phyloP scores from a whole-genome alignment of 139 green algal species.

The Chlorella sorokiniana region DNA sequence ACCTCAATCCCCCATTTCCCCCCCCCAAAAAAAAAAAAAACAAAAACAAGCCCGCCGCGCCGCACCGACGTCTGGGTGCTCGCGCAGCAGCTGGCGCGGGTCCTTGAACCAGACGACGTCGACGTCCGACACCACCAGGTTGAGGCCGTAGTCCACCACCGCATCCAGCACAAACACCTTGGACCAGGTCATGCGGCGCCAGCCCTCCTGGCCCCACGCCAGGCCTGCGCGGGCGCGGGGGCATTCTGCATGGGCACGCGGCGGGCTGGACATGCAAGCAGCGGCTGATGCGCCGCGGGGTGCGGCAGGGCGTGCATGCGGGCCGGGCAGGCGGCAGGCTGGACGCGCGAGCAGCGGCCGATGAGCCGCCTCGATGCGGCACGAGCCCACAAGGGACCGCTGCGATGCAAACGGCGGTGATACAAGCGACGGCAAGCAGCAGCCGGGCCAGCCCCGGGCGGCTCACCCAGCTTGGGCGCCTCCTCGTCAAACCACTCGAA shows the following conservation, averaged over 20 bases:
- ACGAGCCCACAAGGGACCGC: too few relatives aligned
- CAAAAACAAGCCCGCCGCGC: not conserved
- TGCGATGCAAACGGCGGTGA: not conserved
- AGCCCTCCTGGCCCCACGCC: conserved; percentile 33
- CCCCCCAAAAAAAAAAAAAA: not conserved
- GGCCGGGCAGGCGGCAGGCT: not conserved
- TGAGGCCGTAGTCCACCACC: conserved; percentile 29
- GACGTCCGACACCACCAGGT: conserved; percentile 30
- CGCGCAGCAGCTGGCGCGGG: not conserved
- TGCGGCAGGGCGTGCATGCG: not conserved
- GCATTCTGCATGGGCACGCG: not conserved
- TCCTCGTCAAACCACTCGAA: not conserved
- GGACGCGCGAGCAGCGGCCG: not conserved
- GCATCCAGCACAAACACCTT: conserved; percentile 19
- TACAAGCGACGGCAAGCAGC: not conserved
- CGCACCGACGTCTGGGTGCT: conserved; percentile 9
- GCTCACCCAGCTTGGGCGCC: not conserved
- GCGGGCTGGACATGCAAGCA: not conserved
- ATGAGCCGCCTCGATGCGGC: too few relatives aligned
- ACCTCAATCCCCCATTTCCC: too few relatives aligned
- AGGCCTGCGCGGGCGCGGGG: not conserved
- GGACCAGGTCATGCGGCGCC: conserved; percentile 34
- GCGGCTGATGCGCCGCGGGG: not conserved
- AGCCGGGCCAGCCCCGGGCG: not conserved
- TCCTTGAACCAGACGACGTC: conserved; percentile 30